These are phyloP conservation scores for Chaetomium fimeti DNA, from an alignment of 495 filamentous ascomycete genomes.

Conservation along the genomic window DNA sequence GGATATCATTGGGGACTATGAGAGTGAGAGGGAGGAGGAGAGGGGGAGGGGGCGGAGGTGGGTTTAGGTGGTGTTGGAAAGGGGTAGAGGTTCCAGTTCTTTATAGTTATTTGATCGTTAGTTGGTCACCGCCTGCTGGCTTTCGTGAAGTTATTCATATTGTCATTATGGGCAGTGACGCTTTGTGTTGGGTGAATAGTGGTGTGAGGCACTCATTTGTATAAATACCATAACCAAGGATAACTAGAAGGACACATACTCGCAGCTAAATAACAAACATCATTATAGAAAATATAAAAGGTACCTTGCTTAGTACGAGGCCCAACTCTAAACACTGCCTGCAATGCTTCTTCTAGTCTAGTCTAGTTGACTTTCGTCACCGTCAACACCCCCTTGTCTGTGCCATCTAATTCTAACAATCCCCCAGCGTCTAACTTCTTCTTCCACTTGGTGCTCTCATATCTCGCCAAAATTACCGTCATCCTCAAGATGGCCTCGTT, in stretches of 20 bases:
- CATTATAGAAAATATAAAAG: no score
- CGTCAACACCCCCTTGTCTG: slow-evolving; percentile 38
- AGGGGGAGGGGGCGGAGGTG: neutral
- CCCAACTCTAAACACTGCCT: neutral
- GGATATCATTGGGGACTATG: slow-evolving; percentile 29
- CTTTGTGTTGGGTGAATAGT: no score
- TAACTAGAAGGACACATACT: no score
- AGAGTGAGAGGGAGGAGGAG: neutral
- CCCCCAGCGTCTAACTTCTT: slow-evolving; percentile 69
- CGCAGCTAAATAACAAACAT: no score
- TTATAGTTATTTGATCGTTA: no score
- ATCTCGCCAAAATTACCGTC: slow-evolving; percentile 79
- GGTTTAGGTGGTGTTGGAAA: neutral
- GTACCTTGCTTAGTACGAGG: no score
- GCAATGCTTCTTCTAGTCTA: neutral
- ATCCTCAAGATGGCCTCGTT: slow-evolving; percentile 61
- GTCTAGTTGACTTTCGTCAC: slow-evolving; percentile 46
- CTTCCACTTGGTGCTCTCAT: slow-evolving; percentile 86
- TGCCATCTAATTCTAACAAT: slow-evolving; percentile 52
- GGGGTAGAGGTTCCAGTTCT: no score
- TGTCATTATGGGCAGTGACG: no score
- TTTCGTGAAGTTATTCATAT: no score
- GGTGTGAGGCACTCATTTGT: no score
- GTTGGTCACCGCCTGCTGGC: no score
- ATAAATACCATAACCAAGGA: no score